Base-by-base conservation (phyloP, 768 basidiomycete genomes). In the Tricholoma sp. region DNA sequence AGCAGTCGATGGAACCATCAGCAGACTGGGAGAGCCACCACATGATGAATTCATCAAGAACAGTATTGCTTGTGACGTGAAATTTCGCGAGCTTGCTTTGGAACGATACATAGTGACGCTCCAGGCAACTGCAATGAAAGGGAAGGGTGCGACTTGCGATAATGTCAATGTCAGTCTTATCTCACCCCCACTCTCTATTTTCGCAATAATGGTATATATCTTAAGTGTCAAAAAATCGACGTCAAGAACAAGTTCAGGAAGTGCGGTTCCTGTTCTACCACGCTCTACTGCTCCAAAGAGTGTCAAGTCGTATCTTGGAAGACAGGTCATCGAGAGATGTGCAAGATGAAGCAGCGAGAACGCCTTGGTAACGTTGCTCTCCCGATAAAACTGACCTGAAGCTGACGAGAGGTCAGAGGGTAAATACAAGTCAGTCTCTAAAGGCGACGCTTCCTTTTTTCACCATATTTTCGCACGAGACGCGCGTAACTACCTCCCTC, bases 221-320 rank as follows among this genome's bases (percentile, higher is more conserved):
- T 31, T 1, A 58, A 74, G 73, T 74, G 73, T 53, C 72, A 72
- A 13, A 73, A 71, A 60, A 54, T 70, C 36, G 71, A 71, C 28
- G 57, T 54, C 3, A 72, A 68, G 57, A 70, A 71, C 50, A 67
- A 64, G 13, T 71, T 76, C 58, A 61, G 64, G 41, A 69, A 70
- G 44, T 76, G 74, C 53, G 60, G 63, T 5, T 66, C 65, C 5
- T 74, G 74, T 59, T 64, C 65, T 6, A 67, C 62, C 8, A 73
- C 74, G 3, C 60, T 72, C 11, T 75, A 75, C 58, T 75, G 74
- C 55, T 75, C 74, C 1, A 71, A 72, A 52, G 72, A 74, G 55
- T 75, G 74, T 53, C 74, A 74, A 55, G 60, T 61, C 3, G 51
- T 57, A 3, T 70, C 70, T 2, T 73, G 73, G 73, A 73, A 74